Percentiles rank a stretch among this genome's conserved stretches.
Evolutionary conservation across 345 rosid genomes (phyloP).

Genomic region (Combretum micranthum): DNA sequence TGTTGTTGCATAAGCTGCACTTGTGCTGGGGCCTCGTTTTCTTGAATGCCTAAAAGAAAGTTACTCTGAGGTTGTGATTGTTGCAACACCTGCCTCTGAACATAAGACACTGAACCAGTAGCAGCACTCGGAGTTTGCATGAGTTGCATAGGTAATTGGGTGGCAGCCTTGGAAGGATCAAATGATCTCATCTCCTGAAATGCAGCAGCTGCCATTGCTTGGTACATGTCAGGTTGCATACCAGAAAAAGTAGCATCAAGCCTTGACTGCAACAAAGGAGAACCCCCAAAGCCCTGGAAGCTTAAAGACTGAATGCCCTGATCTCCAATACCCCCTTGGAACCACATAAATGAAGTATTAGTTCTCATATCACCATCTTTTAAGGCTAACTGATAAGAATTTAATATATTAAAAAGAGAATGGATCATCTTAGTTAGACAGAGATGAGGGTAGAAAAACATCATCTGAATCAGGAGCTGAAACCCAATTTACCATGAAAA

Average conservation of each 20-base stretch:
- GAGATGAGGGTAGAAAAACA: too few species aligned
- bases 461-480: too few species aligned
- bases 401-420: background rate
- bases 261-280: constrained; percentile 38
- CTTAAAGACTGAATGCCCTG: constrained; percentile 33
- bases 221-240: constrained; percentile 34
- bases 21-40: constrained; percentile 26
- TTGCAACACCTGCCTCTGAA: constrained; percentile 28
- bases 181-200: constrained; percentile 36
- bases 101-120: constrained; percentile 18
- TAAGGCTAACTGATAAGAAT: constrained; percentile 12
- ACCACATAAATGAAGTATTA: constrained; percentile 36
- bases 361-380: constrained; percentile 30
- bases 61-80: constrained; percentile 24
- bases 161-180: constrained; percentile 26
- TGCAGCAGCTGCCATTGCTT: constrained; percentile 46
- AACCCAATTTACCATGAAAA: constrained; percentile 23
- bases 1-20: constrained; percentile 31
- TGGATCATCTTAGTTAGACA: too few species aligned
- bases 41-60: constrained; percentile 20
- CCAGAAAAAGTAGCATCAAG: constrained; percentile 29
- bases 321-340: constrained; percentile 40
- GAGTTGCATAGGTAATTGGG: constrained; percentile 32
- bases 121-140: constrained; percentile 23
- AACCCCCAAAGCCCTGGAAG: constrained; percentile 35